Percentiles rank a stretch among this genome's conserved stretches.
Conservation (phyloP, 2,329 filamentous ascomycete genomes). For the Drechmeria coniospora region DNA sequence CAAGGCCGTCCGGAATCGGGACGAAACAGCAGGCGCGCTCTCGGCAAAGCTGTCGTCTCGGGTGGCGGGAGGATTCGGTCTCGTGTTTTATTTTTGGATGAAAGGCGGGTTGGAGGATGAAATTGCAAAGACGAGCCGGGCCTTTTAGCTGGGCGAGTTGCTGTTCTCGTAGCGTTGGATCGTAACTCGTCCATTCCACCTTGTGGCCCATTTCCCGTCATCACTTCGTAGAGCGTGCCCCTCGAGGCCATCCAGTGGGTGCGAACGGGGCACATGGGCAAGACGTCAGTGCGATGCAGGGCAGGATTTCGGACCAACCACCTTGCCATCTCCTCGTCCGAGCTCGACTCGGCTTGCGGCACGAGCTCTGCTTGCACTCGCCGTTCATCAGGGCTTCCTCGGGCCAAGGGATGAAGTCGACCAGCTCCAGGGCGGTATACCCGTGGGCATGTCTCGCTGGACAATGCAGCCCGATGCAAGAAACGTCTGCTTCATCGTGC, state of each 20-base stretch:
- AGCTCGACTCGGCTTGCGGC: conserved; percentile 36
- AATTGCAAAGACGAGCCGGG: conserved; percentile 67
- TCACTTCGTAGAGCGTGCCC: conserved; percentile 56
- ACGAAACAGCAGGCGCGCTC: conserved; percentile 59
- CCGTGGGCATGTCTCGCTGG: conserved; percentile 63
- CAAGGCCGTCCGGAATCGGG: conserved; percentile 56
- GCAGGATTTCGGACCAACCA: conserved; percentile 61
- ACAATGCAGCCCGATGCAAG: conserved; percentile 60
- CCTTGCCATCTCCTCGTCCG: conserved; percentile 48
- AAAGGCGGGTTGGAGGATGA: conserved; percentile 65
- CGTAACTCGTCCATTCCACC: conserved; percentile 49
- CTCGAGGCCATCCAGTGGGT: conserved; percentile 48
- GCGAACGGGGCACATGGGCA: conserved; percentile 59
- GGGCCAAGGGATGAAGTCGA: conserved; percentile 64
- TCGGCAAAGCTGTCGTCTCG: conserved; percentile 61
- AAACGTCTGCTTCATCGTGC: conserved; percentile 65
- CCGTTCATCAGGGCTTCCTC: conserved; percentile 38
- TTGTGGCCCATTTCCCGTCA: conserved; percentile 70
- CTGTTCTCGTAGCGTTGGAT: conserved; percentile 63
- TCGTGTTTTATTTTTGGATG: conserved; percentile 52
- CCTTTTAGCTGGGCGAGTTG: conserved; percentile 61
- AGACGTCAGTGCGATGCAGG: no score
- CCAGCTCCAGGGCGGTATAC: conserved; percentile 55
- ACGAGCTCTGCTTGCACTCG: conserved; percentile 32
- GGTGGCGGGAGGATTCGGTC: conserved; percentile 56